Conservation (phyloP, 2,329 filamentous ascomycete species). For the Fusarium subtropicale region DNA sequence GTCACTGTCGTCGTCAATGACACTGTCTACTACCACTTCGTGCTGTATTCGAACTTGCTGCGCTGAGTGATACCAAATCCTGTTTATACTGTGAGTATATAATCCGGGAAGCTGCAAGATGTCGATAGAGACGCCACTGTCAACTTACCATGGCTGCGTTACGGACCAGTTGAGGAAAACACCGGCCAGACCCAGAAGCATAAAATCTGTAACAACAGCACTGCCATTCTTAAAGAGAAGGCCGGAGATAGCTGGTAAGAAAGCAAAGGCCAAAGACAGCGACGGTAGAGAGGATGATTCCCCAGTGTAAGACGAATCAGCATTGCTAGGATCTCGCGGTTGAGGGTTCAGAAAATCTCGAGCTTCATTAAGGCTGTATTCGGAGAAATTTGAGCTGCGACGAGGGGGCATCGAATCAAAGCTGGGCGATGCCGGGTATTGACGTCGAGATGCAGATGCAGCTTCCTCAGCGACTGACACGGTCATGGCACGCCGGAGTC, state of each 20-base stretch:
- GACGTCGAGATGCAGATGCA: slow-evolving; percentile 26
- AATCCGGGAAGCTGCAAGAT: neutral
- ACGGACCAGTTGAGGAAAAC: slow-evolving; percentile 95
- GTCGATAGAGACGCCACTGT: neutral
- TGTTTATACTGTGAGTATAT: slow-evolving; percentile 26
- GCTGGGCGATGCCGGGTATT: slow-evolving; percentile 39
- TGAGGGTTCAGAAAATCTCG: slow-evolving; percentile 74
- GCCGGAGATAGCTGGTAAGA: slow-evolving; percentile 87
- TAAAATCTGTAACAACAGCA: slow-evolving; percentile 84
- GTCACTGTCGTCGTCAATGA: slow-evolving; percentile 61
- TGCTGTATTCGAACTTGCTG: slow-evolving; percentile 70
- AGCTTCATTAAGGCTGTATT: slow-evolving; percentile 77
- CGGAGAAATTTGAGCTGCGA: slow-evolving; percentile 82
- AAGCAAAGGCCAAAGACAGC: slow-evolving; percentile 82
- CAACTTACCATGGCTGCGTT: slow-evolving; percentile 82
- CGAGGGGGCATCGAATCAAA: slow-evolving; percentile 59
- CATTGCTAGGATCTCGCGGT: slow-evolving; percentile 48
- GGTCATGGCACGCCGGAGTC: slow-evolving; percentile 57
- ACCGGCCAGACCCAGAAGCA: slow-evolving; percentile 81
- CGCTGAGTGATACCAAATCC: slow-evolving; percentile 76
- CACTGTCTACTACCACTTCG: slow-evolving; percentile 55
- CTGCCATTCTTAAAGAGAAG: slow-evolving; percentile 87
- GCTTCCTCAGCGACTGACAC: slow-evolving; percentile 49
- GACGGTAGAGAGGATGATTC: slow-evolving; percentile 80
- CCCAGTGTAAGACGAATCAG: slow-evolving; percentile 50